Base-by-base conservation (phyloP, 2,329 filamentous ascomycete genomes). In the Cytospora piceicola region DNA sequence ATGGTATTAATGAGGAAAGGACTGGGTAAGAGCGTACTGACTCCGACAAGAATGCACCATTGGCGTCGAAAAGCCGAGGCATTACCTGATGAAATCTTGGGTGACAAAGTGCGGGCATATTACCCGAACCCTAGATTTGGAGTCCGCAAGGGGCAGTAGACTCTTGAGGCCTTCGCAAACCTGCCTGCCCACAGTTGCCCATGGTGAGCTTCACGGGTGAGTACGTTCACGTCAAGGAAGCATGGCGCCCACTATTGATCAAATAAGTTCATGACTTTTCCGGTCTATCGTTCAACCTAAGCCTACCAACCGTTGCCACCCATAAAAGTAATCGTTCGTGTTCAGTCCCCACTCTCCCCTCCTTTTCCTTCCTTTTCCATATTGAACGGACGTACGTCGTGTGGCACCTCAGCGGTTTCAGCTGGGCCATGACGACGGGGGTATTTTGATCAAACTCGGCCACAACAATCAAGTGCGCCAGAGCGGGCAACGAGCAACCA, bases 321-420 rank as follows among this genome's bases (percentile, higher is more conserved):
- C 60, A 59, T 17, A 30, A 46, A 53, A 62, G 51, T 42, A 49
- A 39, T 52, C 11, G 52, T 65, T 63, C 58, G 63, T 60, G 32
- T 56, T 61, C 34, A 65, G n/a, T 58, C 49, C 34, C 32, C 61
- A 68, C 80, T 80, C 71, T 77, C 77, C 39, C 32, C 78, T 81
- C 80, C 66, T 74, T 76, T 52, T 64, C 39, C 53, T 42, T 51
- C 30, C 30, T 27, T 64, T 46, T 58, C 42, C 36, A 54, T 63
- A 56, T 61, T 66, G 53, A 66, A 68, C 63, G 66, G 66, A 67
- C 59, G 63, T 68, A 63, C 58, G 63, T 66, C 66, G 63, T 53
- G 27, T 55, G 51, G 66, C 63, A 24, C n/a, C 59, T 51, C 63
- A 51, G 64, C 46, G 46, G 42, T 52, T 22, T 52, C 34, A 61